Conservation (phyloP, 2,329 filamentous ascomycete species). For the Bipolaris bicolor region DNA sequence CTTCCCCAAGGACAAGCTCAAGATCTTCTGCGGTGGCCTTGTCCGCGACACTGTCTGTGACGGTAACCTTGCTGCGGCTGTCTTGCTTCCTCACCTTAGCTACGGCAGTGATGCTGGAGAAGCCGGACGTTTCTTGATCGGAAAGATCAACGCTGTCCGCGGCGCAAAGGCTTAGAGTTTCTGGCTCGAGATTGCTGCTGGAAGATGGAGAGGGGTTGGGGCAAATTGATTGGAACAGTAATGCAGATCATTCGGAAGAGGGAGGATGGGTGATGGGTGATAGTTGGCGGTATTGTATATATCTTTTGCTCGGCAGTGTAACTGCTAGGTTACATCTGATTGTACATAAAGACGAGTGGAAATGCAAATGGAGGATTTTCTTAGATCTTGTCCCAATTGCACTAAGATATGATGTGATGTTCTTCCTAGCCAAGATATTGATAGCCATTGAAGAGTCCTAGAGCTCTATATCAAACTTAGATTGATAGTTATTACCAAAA, state of each 20-base stretch:
- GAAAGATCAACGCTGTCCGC: conserved; percentile 6
- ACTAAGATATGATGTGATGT: not conserved
- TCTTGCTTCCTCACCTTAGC: conserved; percentile 6
- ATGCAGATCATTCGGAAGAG: too few species aligned
- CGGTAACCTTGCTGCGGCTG: conserved; percentile 6
- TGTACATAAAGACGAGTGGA: not conserved
- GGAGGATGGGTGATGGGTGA: not conserved
- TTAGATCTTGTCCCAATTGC: not conserved
- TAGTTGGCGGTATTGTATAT: not conserved
- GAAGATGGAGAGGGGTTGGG: not conserved
- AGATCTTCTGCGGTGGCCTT: conserved; percentile 4
- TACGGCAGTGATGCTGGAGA: conserved; percentile 3
- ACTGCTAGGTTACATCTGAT: not conserved
- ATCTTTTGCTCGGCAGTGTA: not conserved
- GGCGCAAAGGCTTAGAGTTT: not conserved
- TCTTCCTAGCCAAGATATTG: not conserved
- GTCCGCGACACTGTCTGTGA: conserved; percentile 8
- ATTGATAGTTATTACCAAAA: not conserved
- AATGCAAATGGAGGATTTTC: not conserved
- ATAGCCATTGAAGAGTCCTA: not conserved
- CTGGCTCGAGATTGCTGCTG: not conserved
- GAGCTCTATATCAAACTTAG: not conserved
- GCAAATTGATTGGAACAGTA: not conserved
- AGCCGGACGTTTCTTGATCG: conserved; percentile 7
- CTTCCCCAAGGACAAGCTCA: conserved; percentile 4